Evolutionary conservation across 345 rosid genomes (phyloP), one percentile per base, ranked within the genome.

Genomic region (Arabidopsis arenosa): DNA sequence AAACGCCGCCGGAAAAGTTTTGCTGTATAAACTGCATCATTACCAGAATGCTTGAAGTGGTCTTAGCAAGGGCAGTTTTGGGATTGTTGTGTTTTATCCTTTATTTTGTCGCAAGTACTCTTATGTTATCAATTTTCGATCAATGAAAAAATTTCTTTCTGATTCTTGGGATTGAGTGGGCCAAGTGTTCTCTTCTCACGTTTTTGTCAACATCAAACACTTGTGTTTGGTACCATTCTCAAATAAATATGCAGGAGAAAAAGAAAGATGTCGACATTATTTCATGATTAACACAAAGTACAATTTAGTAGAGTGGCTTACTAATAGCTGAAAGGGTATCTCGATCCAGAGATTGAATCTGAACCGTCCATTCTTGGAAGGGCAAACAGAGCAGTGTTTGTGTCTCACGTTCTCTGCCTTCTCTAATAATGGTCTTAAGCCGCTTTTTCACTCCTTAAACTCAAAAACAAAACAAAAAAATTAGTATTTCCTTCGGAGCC

Each of bases 21-120:
- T 94, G 72, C 59, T 94, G 9, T 94, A 87, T 79, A 95, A 90
- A 89, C 75, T 95, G 82, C 97, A 90, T 70, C 96, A 89, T 79
- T 88, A 92, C 73, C 65, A 87, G 36, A 84, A 86, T 60, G 99
- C 99, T n/a, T 92, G 81, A 81, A 61, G 61, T 56, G 66, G 57
- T 21, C 70, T 69, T 35, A 23, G 26, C 37, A 30, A 65, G 47
- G 39, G 30, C 72, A 71, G 63, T 65, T 65, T 64, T 58, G 72
- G 52, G 53, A 68, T 57, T 71, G 66, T 63, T 45, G 44, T 62
- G 65, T 55, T 4, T 47, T 44, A 5, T 26, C 17, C 7, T 63
- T 13, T 23, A 23, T 51, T 51, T 49, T 51, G 72, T 64, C 47
- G 21, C 44, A 18, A 18, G 35, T 55, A 62, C 80, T 60, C 49